Evolutionary conservation across 768 basidiomycete genomes (phyloP), one percentile per base, ranked within the genome.

Genomic region (Agaricus subrufescens): DNA sequence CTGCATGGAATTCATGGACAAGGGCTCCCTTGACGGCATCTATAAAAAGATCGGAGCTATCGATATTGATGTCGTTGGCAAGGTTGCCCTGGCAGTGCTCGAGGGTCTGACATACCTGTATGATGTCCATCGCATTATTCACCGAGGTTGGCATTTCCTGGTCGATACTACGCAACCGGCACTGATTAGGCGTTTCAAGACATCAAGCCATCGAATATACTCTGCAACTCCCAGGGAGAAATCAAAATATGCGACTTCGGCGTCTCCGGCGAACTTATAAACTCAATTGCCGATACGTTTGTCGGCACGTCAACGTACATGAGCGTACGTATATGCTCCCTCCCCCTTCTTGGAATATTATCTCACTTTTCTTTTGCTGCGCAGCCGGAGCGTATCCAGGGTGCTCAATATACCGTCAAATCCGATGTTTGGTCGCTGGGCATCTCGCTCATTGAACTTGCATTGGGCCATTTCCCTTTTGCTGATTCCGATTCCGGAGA

Each of bases 181-280:
- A 50, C 49, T 50, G 54, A 34, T 11, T 34, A 2, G 34, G 11
- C 11, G 8, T 42, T 19, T 34, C 25, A 65, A 98, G 97, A 98
- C 68, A 98, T 99, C 80, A 99, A 99, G 72, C 97, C 97, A 29
- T 97, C 94, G 11, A 99, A 99, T 66, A 97, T 99, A 60, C 78
- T 98, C 45, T 93, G 80, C 73, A 98, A 98, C 67, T 97, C 96
- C 6, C 76, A 79, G 47, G 97, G 97, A 30, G 87, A 97, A 63
- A 95, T 98, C 80, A 99, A 99, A 76, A 95, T 99, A 53, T 98
- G 96, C 66, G 97, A 99, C 71, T 99, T 98, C 69, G 97, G 97
- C 39, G 97, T 99, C 6, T 98, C 95, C 1, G 97, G 97, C 34
- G 97, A 99, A 70, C 81, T 99, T 64, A 96, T 98, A 74, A 98